Percentiles rank a stretch among this genome's conserved stretches.
phyloP scores from a whole-genome alignment of 176 grass and related monocot genomes.

The Guadua angustifolia region DNA sequence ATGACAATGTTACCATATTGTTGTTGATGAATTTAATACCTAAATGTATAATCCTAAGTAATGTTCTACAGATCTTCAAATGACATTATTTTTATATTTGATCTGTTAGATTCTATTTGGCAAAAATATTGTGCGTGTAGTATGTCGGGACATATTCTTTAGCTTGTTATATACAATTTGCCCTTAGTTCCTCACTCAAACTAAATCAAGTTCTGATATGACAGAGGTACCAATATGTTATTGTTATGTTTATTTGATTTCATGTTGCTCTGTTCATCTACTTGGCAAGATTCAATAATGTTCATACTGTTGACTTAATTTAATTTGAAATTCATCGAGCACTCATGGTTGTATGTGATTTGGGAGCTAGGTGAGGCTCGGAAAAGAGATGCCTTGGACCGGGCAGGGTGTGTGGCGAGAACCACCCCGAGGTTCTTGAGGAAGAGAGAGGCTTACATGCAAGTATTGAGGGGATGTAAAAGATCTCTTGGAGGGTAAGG shows the following conservation, averaged over 20 bases:
- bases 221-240: background rate
- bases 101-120: slow-evolving; percentile 14
- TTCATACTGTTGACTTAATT: slow-evolving; percentile 23
- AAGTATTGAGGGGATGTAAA: slow-evolving; percentile 92
- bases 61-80: slow-evolving; percentile 13
- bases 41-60: slow-evolving; percentile 17
- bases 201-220: slow-evolving; percentile 24
- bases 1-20: background rate
- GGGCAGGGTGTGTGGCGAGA: slow-evolving; percentile 98
- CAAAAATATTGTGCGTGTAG: background rate
- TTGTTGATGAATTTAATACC: slow-evolving; percentile 30
- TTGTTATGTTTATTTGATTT: background rate
- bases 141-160: slow-evolving; percentile 30
- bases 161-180: slow-evolving; percentile 20
- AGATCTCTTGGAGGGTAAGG: slow-evolving; percentile 82
- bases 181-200: slow-evolving; percentile 24
- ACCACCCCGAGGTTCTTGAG: slow-evolving; percentile 77
- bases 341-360: slow-evolving; percentile 84
- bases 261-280: background rate
- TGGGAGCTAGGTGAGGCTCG: slow-evolving; percentile 87
- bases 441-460: slow-evolving; percentile 97
- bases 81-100: background rate
- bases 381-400: slow-evolving; percentile 90
- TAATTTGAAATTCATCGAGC: slow-evolving; percentile 60
- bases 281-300: slow-evolving; percentile 31